Evolutionary conservation across 768 basidiomycete species (phyloP).

Genomic region (Amanita subjunquillea): DNA sequence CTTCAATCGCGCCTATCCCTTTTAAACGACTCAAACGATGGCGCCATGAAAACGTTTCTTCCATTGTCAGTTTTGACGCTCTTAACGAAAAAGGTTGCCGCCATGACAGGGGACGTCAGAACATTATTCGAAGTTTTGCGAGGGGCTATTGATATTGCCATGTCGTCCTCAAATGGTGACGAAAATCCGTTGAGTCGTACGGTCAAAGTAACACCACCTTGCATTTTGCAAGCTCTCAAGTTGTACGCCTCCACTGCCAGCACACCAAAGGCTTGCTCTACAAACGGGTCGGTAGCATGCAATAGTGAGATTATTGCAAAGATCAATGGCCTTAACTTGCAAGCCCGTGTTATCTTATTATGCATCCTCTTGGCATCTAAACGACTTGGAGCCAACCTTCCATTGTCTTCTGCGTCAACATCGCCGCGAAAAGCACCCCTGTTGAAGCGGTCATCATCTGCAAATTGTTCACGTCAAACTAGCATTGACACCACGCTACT

Average conservation of each 20-base stretch:
- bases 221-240: slow-evolving; percentile 69
- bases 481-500: slow-evolving; percentile 49
- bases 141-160: slow-evolving; percentile 65
- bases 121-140: slow-evolving; percentile 73
- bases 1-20: slow-evolving; percentile 52
- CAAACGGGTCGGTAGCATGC: slow-evolving; percentile 15
- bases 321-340: slow-evolving; percentile 60
- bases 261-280: slow-evolving; percentile 12
- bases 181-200: slow-evolving; percentile 26
- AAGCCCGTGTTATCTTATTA: slow-evolving; percentile 62
- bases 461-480: slow-evolving; percentile 14
- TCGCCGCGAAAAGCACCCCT: slow-evolving; percentile 31
- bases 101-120: slow-evolving; percentile 76
- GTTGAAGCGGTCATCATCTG: slow-evolving; percentile 39
- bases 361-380: slow-evolving; percentile 53
- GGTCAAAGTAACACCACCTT: slow-evolving; percentile 48
- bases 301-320: slow-evolving; percentile 60
- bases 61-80: slow-evolving; percentile 55
- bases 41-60: slow-evolving; percentile 42
- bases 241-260: slow-evolving; percentile 43
- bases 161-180: slow-evolving; percentile 17
- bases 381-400: slow-evolving; percentile 47
- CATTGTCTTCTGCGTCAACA: slow-evolving; percentile 30
- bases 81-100: slow-evolving; percentile 71
- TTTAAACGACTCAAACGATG: slow-evolving; percentile 29